Conservation (phyloP, 2,329 filamentous ascomycete species). For the Alternaria tenuissima region DNA sequence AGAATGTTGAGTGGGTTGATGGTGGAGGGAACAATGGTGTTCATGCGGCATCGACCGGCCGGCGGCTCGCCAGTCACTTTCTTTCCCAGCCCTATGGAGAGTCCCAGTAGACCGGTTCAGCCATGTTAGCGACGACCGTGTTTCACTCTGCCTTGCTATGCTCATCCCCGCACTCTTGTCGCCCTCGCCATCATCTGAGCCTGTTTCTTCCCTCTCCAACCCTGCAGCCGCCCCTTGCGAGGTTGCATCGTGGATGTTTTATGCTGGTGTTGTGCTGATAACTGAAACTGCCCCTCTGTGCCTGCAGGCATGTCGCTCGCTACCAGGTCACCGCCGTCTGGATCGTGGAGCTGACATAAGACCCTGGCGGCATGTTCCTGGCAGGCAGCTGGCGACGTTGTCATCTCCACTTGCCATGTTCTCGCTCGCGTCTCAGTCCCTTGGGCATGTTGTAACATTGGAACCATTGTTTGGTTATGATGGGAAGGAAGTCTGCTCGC, state of each 20-base stretch:
- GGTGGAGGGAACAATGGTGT: slow-evolving; percentile 10
- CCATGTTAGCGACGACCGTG: slow-evolving; percentile 33
- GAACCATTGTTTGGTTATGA: neutral
- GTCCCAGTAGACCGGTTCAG: slow-evolving; percentile 31
- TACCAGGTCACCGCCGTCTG: slow-evolving; percentile 6
- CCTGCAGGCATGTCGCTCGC: slow-evolving; percentile 6
- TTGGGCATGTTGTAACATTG: neutral
- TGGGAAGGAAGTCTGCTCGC: neutral
- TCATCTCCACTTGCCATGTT: neutral
- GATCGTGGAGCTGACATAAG: slow-evolving; percentile 2
- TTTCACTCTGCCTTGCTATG: slow-evolving; percentile 28
- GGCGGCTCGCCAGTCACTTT: slow-evolving; percentile 17
- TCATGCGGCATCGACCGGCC: slow-evolving; percentile 19
- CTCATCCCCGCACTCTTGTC: slow-evolving; percentile 28
- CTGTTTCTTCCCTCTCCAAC: slow-evolving; percentile 13
- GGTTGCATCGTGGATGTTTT: slow-evolving; percentile 17
- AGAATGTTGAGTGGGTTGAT: neutral
- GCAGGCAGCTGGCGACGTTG: neutral
- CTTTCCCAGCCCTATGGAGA: slow-evolving; percentile 28
- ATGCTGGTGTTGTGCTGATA: slow-evolving; percentile 12
- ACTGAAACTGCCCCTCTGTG: slow-evolving; percentile 13
- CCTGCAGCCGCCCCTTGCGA: slow-evolving; percentile 14
- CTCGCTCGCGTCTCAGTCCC: neutral
- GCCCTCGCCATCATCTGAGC: slow-evolving; percentile 21
- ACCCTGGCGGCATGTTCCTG: neutral